Percentiles rank a stretch among this genome's conserved stretches.
These are phyloP conservation scores for Alternaria infectoria DNA, from an alignment of 2,329 filamentous ascomycete species.

Conservation along the genomic window DNA sequence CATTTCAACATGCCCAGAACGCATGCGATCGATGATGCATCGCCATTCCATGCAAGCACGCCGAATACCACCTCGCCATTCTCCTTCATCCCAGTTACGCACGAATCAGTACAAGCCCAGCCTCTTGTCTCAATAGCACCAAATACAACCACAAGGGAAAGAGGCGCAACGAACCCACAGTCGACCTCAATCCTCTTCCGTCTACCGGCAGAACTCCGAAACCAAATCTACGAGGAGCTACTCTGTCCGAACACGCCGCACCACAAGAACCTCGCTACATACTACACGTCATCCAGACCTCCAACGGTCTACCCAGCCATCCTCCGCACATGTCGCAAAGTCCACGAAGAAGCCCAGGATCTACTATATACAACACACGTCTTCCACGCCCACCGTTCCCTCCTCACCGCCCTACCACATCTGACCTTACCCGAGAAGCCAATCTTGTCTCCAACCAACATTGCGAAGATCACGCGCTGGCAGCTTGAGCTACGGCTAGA, in stretches of 20 bases:
- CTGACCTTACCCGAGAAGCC: slow-evolving; percentile 47
- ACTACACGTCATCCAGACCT: slow-evolving; percentile 11
- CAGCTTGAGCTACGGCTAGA: slow-evolving; percentile 57
- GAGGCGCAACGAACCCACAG: slow-evolving; percentile 16
- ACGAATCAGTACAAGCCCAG: background rate
- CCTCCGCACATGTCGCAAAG: slow-evolving; percentile 50
- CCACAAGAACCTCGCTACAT: slow-evolving; percentile 9
- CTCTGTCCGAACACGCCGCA: slow-evolving; percentile 35
- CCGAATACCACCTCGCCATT: background rate
- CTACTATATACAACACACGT: slow-evolving; percentile 58
- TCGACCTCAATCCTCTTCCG: slow-evolving; percentile 42
- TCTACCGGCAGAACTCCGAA: slow-evolving; percentile 66
- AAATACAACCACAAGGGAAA: slow-evolving; percentile 3
- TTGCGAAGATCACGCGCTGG: slow-evolving; percentile 51
- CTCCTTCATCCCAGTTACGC: background rate
- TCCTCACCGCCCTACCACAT: slow-evolving; percentile 55
- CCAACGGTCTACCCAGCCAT: slow-evolving; percentile 47
- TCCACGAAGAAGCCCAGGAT: slow-evolving; percentile 50
- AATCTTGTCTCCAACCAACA: slow-evolving; percentile 41
- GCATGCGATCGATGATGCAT: background rate
- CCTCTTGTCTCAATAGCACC: background rate
- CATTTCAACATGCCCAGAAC: slow-evolving; percentile 23
- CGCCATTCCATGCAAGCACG: background rate
- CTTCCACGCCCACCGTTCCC: slow-evolving; percentile 57
- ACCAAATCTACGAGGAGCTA: slow-evolving; percentile 61